Conservation (phyloP, 2,329 filamentous ascomycete species). For the Pestalotiopsis sp. region DNA sequence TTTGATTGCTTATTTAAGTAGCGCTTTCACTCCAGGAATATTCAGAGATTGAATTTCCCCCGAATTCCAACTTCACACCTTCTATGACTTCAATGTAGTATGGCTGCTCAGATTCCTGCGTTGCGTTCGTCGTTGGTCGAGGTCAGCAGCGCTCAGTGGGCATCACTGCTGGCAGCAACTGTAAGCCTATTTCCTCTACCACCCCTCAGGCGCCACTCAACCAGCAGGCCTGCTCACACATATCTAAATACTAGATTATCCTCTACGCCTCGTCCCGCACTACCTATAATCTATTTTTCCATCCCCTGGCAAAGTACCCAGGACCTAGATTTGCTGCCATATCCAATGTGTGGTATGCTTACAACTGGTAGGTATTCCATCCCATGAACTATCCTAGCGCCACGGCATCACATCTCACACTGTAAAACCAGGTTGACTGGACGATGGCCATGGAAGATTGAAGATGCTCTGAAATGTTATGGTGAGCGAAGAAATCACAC, state of each 20-base stretch:
- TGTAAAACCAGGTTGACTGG: not conserved
- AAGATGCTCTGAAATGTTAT: conserved; percentile 17
- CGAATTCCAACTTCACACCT: not conserved
- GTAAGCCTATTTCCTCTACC: not conserved
- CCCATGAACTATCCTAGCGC: not conserved
- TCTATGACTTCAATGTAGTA: not conserved
- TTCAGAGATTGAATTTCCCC: not conserved
- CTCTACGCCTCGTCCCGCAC: not conserved
- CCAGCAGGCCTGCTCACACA: not conserved
- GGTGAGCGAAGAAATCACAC: not conserved
- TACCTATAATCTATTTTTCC: not conserved
- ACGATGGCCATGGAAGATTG: conserved; percentile 18
- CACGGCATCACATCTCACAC: not conserved
- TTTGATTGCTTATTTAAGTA: not conserved
- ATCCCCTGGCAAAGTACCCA: not conserved
- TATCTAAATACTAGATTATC: not conserved
- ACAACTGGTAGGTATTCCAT: not conserved
- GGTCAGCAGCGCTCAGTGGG: not conserved
- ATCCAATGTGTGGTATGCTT: not conserved
- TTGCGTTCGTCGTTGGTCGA: not conserved
- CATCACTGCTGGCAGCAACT: not conserved
- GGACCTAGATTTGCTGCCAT: not conserved
- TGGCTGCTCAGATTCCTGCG: not conserved
- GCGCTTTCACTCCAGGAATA: not conserved
- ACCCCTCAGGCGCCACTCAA: not conserved